Base-by-base conservation (phyloP, 2,329 filamentous ascomycete genomes). In the Endocalyx cinctus region DNA sequence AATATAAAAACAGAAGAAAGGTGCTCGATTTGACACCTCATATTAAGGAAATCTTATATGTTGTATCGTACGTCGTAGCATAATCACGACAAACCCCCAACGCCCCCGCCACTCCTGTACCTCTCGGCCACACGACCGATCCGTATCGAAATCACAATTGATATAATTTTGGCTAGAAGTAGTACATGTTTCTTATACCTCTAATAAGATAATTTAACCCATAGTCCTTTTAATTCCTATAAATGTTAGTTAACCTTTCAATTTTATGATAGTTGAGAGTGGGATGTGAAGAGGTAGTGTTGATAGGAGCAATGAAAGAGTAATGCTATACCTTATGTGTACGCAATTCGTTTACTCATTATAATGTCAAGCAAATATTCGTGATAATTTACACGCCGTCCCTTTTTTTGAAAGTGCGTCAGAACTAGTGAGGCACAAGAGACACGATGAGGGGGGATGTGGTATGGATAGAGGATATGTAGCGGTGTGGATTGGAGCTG, bases 351-450 rank as follows among this genome's bases (percentile, higher is more conserved):
- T n/a, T 23, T 8, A 8, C 8, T 8, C 20, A 23, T 23, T 23
- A n/a, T n/a, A 23, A 23, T 23, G 8, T 23, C 20, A 23, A 8
- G 20, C n/a, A n/a, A 8, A n/a, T 23, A n/a, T 23, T 8, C 20
- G n/a, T 8, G n/a, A 23, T 8, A n/a, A n/a, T 13, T 50, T 30
- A 51, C 27, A 43, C 34, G 32, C 43, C 45, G 32, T 51, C 48
- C 48, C 48, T 51, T 8, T 18, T 18, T 17, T 29, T 29, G 10
- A 42, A 33, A 42, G 29, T 34, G 31, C 29, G 42, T 46, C 43
- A 46, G 43, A 46, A 42, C 22, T 31, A 31, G 30, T 39, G 38
- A 20, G n/a, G n/a, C 35, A 26, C 18, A 23, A 17, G n/a, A 31
- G 23, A 25, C 5, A 42, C 5, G 7, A 29, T 18, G 11, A 5